These are phyloP conservation scores for Colletotrichum tofieldiae DNA, from an alignment of 2,329 filamentous ascomycete genomes.

Conservation along the genomic window DNA sequence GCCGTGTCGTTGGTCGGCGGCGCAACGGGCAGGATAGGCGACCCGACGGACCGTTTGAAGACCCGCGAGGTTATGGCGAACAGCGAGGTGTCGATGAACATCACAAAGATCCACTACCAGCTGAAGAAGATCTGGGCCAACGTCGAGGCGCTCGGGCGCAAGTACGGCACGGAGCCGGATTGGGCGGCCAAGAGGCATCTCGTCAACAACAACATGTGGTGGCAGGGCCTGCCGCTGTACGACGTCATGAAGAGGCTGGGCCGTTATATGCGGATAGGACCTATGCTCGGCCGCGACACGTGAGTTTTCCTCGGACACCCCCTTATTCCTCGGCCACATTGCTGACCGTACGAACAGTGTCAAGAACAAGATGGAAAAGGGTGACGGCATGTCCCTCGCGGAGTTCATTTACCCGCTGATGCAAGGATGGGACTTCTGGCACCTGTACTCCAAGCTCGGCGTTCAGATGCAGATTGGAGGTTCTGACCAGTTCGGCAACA, in stretches of 20 bases:
- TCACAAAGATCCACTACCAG: conserved; percentile 78
- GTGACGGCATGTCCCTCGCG: conserved; percentile 93
- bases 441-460: conserved; percentile 77
- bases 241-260: conserved; percentile 85
- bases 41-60: conserved; percentile 80
- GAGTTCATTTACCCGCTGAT: conserved; percentile 95
- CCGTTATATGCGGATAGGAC: conserved; percentile 81
- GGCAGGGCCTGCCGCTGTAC: conserved; percentile 78
- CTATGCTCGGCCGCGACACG: conserved; percentile 92
- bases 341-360: conserved; percentile 61
- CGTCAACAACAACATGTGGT: conserved; percentile 89
- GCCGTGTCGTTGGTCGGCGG: conserved; percentile 80
- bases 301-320: conserved; percentile 61
- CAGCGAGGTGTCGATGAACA: conserved; percentile 73
- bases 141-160: conserved; percentile 76
- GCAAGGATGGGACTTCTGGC: conserved; percentile 98
- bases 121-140: conserved; percentile 82
- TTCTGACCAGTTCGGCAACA: conserved; percentile 97
- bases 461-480: conserved; percentile 93
- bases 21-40: conserved; percentile 84
- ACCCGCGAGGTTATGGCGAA: conserved; percentile 70
- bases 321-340: not conserved
- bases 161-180: conserved; percentile 75
- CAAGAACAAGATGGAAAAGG: conserved; percentile 85
- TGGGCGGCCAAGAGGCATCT: conserved; percentile 79